These are phyloP conservation scores for Prunus mume DNA, from an alignment of 306 rosid genomes.

Conservation along the genomic window DNA sequence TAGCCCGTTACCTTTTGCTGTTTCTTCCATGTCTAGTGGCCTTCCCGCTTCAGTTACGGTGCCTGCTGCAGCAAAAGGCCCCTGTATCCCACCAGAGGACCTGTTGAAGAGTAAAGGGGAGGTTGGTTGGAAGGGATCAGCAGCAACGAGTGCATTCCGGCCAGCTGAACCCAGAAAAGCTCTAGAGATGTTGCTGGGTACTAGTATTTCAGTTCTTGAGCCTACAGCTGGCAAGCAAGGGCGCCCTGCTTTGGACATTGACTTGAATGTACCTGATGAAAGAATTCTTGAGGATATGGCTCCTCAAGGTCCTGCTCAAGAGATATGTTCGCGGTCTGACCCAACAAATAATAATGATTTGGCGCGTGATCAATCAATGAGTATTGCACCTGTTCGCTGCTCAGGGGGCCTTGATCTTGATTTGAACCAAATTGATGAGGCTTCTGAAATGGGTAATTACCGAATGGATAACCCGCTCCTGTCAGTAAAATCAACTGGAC, in stretches of 20 bases:
- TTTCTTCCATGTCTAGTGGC: conserved; percentile 39
- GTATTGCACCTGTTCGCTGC: conserved; percentile 30
- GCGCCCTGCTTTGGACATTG: conserved; percentile 55
- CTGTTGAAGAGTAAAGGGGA: conserved; percentile 62
- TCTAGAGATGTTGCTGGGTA: conserved; percentile 34
- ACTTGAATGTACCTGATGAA: conserved; percentile 69
- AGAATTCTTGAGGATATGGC: conserved; percentile 56
- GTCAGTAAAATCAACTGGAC: conserved; percentile 31
- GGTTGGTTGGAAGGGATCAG: conserved; percentile 82
- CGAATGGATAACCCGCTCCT: conserved; percentile 34
- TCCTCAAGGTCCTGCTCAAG: conserved; percentile 29
- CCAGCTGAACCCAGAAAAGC: conserved; percentile 80
- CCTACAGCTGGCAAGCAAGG: conserved; percentile 34
- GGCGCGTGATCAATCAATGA: conserved; percentile 8
- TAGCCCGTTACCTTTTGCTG: conserved; percentile 52
- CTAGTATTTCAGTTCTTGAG: conserved; percentile 18
- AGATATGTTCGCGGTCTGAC: conserved; percentile 17
- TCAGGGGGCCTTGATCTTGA: conserved; percentile 75
- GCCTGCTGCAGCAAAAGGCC: conserved; percentile 71
- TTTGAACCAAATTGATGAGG: conserved; percentile 54
- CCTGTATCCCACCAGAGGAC: conserved; percentile 58
- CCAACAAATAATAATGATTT: conserved; percentile 22
- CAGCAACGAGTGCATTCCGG: conserved; percentile 85
- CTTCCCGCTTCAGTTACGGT: conserved; percentile 58
- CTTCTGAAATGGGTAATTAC: conserved; percentile 47